Base-by-base conservation (phyloP, 2,329 filamentous ascomycete genomes). In the Dryadomyces quercus-mongolicae region DNA sequence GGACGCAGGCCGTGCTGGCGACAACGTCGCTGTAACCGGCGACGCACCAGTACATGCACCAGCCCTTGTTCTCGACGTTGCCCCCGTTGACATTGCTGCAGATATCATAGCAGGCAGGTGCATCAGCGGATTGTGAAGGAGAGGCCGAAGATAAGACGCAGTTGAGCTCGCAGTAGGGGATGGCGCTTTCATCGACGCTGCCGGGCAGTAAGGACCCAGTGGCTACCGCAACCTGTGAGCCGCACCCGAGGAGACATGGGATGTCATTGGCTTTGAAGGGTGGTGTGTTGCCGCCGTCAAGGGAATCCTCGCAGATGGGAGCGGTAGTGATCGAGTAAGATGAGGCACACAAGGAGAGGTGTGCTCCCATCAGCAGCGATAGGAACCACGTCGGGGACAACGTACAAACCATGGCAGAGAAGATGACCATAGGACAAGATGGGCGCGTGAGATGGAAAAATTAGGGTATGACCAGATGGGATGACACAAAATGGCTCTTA, bases 21-120 rank as follows among this genome's bases (percentile, higher is more conserved):
- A 45, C 51, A 9, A 40, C 10, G 43, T 36, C 44, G 16, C 43
- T 31, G 49, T 42, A 42, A 8, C 51, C 51, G 12, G 31, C 51
- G 5, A 53, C 43, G 42, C 51, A 53, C 51, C 51, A 53, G 43
- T 53, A 53, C 51, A 53, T 46, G 51, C 51, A 53, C 51, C 51
- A 53, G 51, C 51, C 51, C 15, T 13, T 8, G 16, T 53, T 46
- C 25, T 53, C 51, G 2, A 43, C 43, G 43, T 43, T 53, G 42
- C 13, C 51, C 42, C 36, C 7, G 43, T 40, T 40, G 18, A 34
- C 10, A 18, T 15, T 34, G 43, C 20, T 2, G 42, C 51, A 53
- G 31, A 21, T 21, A 43, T 31, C 34, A 21, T 22, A 40, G 43
- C 51, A 53, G 7, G 18, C 42, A 3, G 51, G 51, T 15, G 51